phyloP scores from a whole-genome alignment of 768 basidiomycete genomes.

The Russula abietina region DNA sequence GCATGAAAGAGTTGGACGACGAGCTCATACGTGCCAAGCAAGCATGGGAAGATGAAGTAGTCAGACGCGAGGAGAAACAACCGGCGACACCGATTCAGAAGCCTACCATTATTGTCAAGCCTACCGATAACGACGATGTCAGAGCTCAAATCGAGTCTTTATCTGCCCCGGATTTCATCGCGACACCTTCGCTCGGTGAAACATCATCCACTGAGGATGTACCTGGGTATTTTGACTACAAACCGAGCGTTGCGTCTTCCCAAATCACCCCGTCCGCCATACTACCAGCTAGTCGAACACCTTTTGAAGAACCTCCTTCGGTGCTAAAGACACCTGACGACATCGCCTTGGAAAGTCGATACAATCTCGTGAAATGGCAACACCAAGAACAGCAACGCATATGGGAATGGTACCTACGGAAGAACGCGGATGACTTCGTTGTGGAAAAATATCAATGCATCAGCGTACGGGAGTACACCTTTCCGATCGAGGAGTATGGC shows the following conservation, averaged over 20 bases:
- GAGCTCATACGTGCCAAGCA: slow-evolving; percentile 61
- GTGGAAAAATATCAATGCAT: slow-evolving; percentile 93
- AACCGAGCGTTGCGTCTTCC: slow-evolving; percentile 30
- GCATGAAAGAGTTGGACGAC: slow-evolving; percentile 86
- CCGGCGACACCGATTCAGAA: slow-evolving; percentile 26
- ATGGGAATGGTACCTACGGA: slow-evolving; percentile 93
- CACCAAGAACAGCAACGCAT: slow-evolving; percentile 84
- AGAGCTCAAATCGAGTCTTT: slow-evolving; percentile 62
- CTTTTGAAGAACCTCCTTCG: slow-evolving; percentile 34
- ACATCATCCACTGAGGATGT: slow-evolving; percentile 24
- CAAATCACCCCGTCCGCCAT: slow-evolving; percentile 28
- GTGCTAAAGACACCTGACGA: slow-evolving; percentile 60
- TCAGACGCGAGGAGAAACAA: slow-evolving; percentile 65
- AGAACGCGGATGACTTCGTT: slow-evolving; percentile 79
- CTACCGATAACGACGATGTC: slow-evolving; percentile 41
- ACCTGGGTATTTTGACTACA: slow-evolving; percentile 41
- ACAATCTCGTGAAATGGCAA: slow-evolving; percentile 65
- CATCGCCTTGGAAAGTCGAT: slow-evolving; percentile 67
- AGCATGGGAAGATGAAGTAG: slow-evolving; percentile 84
- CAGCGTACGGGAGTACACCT: slow-evolving; percentile 68
- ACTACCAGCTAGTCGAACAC: slow-evolving; percentile 30
- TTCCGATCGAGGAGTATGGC: slow-evolving; percentile 67
- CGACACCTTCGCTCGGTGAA: slow-evolving; percentile 37
- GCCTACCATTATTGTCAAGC: slow-evolving; percentile 21
- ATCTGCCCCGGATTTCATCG: slow-evolving; percentile 33